Evolutionary conservation across 768 basidiomycete species (phyloP).

Genomic region (Lepiota venenata): DNA sequence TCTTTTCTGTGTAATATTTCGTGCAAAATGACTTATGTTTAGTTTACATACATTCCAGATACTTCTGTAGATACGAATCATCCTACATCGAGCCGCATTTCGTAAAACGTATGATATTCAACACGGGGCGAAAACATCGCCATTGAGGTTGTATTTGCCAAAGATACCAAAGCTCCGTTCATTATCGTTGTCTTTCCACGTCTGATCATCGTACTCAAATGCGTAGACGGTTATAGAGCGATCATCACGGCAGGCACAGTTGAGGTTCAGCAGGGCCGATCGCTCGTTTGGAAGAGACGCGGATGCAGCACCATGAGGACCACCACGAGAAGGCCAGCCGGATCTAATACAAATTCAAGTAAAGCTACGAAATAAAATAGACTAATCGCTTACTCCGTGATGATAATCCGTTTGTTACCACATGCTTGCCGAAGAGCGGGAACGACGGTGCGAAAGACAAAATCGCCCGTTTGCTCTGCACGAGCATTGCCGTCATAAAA

Average conservation of each 20-base stretch:
- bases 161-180: slow-evolving; percentile 38
- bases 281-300: slow-evolving; percentile 28
- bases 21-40: too few species aligned
- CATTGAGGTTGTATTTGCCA: slow-evolving; percentile 26
- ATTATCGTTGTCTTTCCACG: slow-evolving; percentile 33
- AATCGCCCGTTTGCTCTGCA: slow-evolving; percentile 31
- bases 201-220: slow-evolving; percentile 36
- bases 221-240: slow-evolving; percentile 29
- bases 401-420: slow-evolving; percentile 32
- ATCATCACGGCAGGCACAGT: slow-evolving; percentile 30
- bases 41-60: too few species aligned
- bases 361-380: neutral
- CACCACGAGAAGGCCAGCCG: slow-evolving; percentile 39
- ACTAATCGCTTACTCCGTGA: slow-evolving; percentile 30
- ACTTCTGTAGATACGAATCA: too few species aligned
- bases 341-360: slow-evolving; percentile 19
- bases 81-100: too few species aligned
- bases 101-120: neutral
- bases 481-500: slow-evolving; percentile 32
- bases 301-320: slow-evolving; percentile 23
- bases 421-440: slow-evolving; percentile 33
- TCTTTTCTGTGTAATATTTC: too few species aligned
- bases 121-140: slow-evolving; percentile 22
- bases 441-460: slow-evolving; percentile 35
- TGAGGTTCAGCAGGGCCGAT: slow-evolving; percentile 30